Evolutionary conservation across 2,329 filamentous ascomycete genomes (phyloP), one percentile per base, ranked within the genome.

Genomic region (Leptosphaerulina australis): DNA sequence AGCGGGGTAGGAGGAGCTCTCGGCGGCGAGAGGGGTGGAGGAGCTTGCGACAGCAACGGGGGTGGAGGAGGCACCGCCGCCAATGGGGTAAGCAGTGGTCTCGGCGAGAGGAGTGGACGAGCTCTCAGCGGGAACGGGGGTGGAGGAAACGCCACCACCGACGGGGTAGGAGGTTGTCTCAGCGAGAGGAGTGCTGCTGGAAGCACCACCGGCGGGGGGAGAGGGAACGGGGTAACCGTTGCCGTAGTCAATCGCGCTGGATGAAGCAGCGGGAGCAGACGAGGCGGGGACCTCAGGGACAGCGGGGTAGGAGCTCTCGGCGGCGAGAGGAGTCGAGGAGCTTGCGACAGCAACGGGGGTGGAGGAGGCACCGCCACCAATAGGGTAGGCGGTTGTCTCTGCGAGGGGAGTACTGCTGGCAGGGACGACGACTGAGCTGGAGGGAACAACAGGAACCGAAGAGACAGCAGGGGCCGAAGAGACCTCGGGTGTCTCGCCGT

Each of bases 1-100:
- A 20, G 55, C 31, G 11, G 54, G 49, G 44, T 45, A 55, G 36
- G 41, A 49, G 10, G 41, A 35, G 39, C 48, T 52, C n/a, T 46
- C 44, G 18, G 38, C 56, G 18, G 40, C 41, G 3, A 53, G 38
- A 39, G 53, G 34, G 35, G 28, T 47, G 26, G 55, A 56, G 29
- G 55, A 59, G 30, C 29, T 43, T 14, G 50, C 22, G 14, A 39
- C 34, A 18, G 21, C 37, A 15, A 34, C 31, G 24, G 48, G 24
- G 10, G 22, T 50, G 47, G 57, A 51, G 25, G 44, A 39, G 25
- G 21, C 38, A 12, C 41, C 40, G 8, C 22, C 36, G 18, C 24
- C 21, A 11, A 37, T 12, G 28, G 47, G 40, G 47, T 29, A 45
- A 29, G 28, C 4, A 7, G 34, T 14, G 34, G 40, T 50, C 40